Conservation (phyloP, 371 early-diverging fungal species). For the Rhizopus delemar region DNA sequence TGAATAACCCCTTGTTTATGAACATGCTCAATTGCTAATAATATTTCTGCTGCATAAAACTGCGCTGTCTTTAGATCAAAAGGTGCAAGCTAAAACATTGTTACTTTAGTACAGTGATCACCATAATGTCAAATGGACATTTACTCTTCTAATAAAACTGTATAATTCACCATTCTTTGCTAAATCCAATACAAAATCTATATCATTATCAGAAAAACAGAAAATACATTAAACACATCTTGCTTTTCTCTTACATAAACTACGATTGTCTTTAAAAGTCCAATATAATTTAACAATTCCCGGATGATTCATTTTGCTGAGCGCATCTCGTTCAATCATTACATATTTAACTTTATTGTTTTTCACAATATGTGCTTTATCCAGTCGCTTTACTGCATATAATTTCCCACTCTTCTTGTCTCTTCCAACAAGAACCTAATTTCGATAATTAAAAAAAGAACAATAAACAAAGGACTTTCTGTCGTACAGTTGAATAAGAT, state of each 20-base stretch:
- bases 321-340: slow-evolving; percentile 87
- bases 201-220: background rate
- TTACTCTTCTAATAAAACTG: slow-evolving; percentile 69
- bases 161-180: slow-evolving; percentile 91
- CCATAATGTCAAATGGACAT: no score
- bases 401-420: slow-evolving; percentile 66
- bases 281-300: slow-evolving; percentile 89
- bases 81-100: slow-evolving; percentile 57
- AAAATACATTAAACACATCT: no score
- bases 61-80: slow-evolving; percentile 69
- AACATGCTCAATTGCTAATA: slow-evolving; percentile 82
- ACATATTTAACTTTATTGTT: slow-evolving; percentile 95
- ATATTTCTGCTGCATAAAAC: slow-evolving; percentile 90
- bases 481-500: slow-evolving; percentile 88
- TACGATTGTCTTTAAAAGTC: slow-evolving; percentile 90
- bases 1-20: slow-evolving; percentile 85
- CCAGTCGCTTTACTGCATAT: slow-evolving; percentile 93
- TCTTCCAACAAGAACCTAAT: slow-evolving; percentile 68
- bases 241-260: slow-evolving; percentile 67
- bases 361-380: slow-evolving; percentile 90
- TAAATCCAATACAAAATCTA: slow-evolving; percentile 87
- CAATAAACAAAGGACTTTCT: background rate
- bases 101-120: no score
- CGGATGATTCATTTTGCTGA: slow-evolving; percentile 84
- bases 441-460: background rate